Evolutionary conservation across 176 grass and related monocot genomes (phyloP).

Genomic region (Triticum timopheevii): DNA sequence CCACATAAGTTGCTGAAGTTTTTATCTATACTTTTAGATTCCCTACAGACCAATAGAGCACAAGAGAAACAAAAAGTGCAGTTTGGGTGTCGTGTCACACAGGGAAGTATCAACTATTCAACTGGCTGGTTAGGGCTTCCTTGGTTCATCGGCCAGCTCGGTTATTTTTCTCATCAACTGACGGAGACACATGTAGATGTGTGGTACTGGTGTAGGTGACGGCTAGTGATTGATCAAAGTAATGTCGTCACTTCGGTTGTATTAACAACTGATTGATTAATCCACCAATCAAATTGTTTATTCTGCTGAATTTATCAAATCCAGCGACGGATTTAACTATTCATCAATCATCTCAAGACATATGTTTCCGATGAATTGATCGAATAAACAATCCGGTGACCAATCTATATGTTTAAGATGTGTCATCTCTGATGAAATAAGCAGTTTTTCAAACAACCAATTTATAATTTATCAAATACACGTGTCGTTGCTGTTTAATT

Average conservation of each 20-base stretch:
- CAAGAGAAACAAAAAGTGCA: neutral
- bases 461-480: no score
- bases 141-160: neutral
- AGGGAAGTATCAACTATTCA: neutral
- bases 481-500: no score
- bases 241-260: neutral
- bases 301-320: neutral
- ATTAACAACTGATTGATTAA: neutral
- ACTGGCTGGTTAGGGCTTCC: neutral
- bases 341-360: no score
- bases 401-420: no score
- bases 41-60: neutral
- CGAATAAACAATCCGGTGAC: no score
- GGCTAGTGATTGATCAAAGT: neutral
- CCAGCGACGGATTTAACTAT: neutral
- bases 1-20: neutral
- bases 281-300: neutral
- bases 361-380: no score
- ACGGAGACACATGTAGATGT: neutral
- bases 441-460: no score
- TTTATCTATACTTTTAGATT: neutral
- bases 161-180: neutral
- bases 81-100: neutral
- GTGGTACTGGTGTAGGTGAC: neutral
- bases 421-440: no score